Evolutionary conservation across 495 filamentous ascomycete genomes (phyloP).

Genomic region (Rostrohypoxylon terebratum): DNA sequence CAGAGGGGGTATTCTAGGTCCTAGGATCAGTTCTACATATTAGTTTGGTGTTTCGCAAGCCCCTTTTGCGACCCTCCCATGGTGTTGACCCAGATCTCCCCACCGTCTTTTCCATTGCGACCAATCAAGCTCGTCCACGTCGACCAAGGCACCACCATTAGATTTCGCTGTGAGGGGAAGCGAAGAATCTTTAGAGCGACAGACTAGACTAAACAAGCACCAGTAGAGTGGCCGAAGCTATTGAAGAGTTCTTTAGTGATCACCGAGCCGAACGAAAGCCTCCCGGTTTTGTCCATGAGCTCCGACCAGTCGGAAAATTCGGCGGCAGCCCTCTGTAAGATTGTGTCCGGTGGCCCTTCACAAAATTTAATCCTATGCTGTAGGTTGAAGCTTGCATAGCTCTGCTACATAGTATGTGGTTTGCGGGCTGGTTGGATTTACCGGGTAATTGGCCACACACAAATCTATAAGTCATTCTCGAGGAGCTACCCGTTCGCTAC

Average conservation of each 20-base stretch:
- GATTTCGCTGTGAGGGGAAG: conserved; percentile 45
- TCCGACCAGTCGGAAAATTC: not conserved
- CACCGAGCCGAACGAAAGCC: conserved; percentile 32
- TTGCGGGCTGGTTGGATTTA: not conserved
- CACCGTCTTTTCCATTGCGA: conserved; percentile 36
- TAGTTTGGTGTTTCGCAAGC: conserved; percentile 48
- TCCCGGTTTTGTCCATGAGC: conserved; percentile 9
- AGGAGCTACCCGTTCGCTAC: not conserved
- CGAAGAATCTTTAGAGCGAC: conserved; percentile 37
- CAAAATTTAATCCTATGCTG: not conserved
- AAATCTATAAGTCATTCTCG: not conserved
- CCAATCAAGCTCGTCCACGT: conserved; percentile 52
- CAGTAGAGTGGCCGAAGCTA: conserved; percentile 42
- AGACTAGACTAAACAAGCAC: conserved; percentile 43
- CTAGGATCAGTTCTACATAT: conserved; percentile 38
- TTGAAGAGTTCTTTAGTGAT: conserved; percentile 27
- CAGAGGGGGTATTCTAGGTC: conserved; percentile 36
- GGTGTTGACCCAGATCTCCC: conserved; percentile 38
- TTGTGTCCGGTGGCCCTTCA: not conserved
- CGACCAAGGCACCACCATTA: conserved; percentile 48
- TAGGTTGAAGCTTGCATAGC: no score
- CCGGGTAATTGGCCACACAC: not conserved
- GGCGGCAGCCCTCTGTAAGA: not conserved
- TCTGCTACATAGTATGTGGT: not conserved
- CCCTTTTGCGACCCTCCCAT: conserved; percentile 50